phyloP scores from a whole-genome alignment of 139 green algal genomes.

The Volvox africanus region DNA sequence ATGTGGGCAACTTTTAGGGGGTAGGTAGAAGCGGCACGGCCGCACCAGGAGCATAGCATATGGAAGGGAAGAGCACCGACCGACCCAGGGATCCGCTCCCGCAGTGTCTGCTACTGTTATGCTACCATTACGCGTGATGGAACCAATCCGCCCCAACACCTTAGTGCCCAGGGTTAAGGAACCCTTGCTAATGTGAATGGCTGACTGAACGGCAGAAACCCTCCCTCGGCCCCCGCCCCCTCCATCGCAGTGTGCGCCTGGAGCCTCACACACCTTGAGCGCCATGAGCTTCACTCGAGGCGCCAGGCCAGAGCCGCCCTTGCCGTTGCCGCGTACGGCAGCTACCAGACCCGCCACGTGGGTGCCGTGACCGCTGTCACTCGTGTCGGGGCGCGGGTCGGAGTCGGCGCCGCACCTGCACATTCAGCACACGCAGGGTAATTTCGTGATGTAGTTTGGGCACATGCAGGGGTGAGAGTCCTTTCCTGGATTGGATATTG shows the following conservation, averaged over 20 bases:
- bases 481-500: too few species aligned
- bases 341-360: constrained; percentile 4
- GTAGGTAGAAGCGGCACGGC: too few species aligned
- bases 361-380: constrained; percentile 15
- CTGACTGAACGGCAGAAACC: too few species aligned
- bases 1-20: background rate
- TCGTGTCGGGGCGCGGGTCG: background rate
- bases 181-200: too few species aligned
- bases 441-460: background rate
- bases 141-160: background rate
- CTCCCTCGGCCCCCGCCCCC: too few species aligned
- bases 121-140: too few species aligned
- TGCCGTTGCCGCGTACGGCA: background rate
- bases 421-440: background rate
- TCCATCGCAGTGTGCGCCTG: too few species aligned
- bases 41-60: too few species aligned
- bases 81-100: too few species aligned
- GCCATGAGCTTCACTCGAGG: constrained; percentile 14
- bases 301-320: background rate
- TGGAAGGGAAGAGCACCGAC: too few species aligned
- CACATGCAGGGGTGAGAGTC: too few species aligned
- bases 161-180: background rate
- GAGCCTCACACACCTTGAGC: background rate
- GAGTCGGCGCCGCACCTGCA: background rate
- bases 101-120: too few species aligned